Conservation (phyloP, 2,329 filamentous ascomycete species). For the Colletotrichum lupini region DNA sequence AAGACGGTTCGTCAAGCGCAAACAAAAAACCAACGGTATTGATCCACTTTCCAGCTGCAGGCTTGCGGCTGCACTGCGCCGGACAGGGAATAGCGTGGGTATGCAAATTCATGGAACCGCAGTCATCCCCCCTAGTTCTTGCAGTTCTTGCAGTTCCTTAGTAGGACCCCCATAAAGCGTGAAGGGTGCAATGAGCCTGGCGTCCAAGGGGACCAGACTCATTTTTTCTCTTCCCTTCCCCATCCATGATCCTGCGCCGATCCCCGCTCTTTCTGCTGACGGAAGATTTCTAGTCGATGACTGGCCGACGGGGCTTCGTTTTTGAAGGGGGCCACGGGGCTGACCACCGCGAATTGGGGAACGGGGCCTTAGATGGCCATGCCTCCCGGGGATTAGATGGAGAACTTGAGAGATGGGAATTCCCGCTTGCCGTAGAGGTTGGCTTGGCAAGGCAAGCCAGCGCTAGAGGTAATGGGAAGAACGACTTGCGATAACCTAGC, state of each 20-base stretch:
- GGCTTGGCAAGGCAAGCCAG: conserved; percentile 11
- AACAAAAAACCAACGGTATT: conserved; percentile 12
- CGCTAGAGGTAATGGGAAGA: background rate
- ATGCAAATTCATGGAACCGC: conserved; percentile 16
- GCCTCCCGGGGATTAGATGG: conserved; percentile 23
- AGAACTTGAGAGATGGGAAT: conserved; percentile 14
- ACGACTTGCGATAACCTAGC: conserved; percentile 1
- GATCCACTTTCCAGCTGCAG: conserved; percentile 33
- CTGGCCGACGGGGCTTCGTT: conserved; percentile 11
- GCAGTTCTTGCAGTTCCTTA: conserved; percentile 3
- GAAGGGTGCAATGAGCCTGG: background rate
- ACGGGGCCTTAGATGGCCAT: conserved; percentile 15
- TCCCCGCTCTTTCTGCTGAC: conserved; percentile 27
- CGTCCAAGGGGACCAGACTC: background rate
- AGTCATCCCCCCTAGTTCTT: conserved; percentile 25
- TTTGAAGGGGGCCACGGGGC: conserved; percentile 2
- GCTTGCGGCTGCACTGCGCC: conserved; percentile 31
- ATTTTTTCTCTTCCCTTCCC: background rate
- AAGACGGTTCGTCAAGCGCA: conserved; percentile 30
- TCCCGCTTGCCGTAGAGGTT: conserved; percentile 16
- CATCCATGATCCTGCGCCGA: background rate
- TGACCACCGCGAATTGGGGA: background rate
- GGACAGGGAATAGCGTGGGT: conserved; percentile 32
- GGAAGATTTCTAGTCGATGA: background rate
- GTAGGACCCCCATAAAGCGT: background rate